A percentile compares a stretch with the other conserved stretches of the same genome.
Evolutionary conservation across 108 stramenopile species (phyloP).

Genomic region (Hondaea fermentalgiana): DNA sequence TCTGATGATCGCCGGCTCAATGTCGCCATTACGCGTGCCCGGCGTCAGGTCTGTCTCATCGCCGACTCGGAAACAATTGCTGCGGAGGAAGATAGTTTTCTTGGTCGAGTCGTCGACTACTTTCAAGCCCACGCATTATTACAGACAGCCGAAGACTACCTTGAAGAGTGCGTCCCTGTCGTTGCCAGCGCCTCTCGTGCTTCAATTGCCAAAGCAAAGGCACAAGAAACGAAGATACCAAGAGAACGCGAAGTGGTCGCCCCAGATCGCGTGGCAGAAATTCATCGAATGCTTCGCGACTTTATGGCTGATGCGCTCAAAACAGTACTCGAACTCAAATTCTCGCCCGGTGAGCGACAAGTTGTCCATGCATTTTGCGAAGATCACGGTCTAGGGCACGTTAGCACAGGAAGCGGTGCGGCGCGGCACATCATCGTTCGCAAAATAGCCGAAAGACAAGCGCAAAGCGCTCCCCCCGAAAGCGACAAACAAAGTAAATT

Average conservation of each 20-base stretch:
- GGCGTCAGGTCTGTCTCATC: constrained; percentile 66
- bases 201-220: not conserved
- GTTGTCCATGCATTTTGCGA: not conserved
- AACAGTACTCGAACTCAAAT: not conserved
- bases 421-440: not conserved
- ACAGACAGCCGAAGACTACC: not conserved
- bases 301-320: not conserved
- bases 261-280: not conserved
- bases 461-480: no score
- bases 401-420: not conserved
- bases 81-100: constrained; percentile 28
- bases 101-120: not conserved
- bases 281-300: not conserved
- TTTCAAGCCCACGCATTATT: not conserved
- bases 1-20: constrained; percentile 83
- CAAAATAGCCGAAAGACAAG: no score
- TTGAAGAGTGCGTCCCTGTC: not conserved
- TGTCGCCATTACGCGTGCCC: constrained; percentile 95
- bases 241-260: not conserved
- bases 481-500: no score
- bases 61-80: constrained; percentile 74
- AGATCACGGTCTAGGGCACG: not conserved
- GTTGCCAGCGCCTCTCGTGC: not conserved
- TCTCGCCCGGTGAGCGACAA: not conserved
- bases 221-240: not conserved